Conservation (phyloP, 441 rosid species). For the Gossypium schwendimanii region DNA sequence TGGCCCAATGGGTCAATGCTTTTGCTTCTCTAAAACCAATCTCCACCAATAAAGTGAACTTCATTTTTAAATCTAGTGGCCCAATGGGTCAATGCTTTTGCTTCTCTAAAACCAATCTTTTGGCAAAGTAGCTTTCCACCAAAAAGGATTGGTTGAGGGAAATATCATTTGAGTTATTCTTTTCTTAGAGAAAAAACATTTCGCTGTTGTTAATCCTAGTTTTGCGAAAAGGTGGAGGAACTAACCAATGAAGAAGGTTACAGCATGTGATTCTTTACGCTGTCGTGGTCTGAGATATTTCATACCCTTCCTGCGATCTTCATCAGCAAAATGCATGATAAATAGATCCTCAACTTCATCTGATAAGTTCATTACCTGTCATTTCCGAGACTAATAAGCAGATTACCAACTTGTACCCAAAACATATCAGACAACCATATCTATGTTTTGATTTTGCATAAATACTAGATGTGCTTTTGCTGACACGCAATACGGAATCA, state of each 20-base stretch:
- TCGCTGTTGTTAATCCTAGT: neutral
- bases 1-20: constrained; percentile 43
- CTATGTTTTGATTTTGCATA: constrained; percentile 16
- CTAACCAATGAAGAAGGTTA: constrained; percentile 88
- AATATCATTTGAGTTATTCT: neutral
- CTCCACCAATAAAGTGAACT: constrained; percentile 34
- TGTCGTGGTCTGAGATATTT: constrained; percentile 82
- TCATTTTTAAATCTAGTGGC: constrained; percentile 31
- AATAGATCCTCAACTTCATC: constrained; percentile 90
- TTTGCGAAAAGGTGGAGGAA: constrained; percentile 14
- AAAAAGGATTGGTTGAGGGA: constrained; percentile 13
- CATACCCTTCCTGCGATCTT: constrained; percentile 72
- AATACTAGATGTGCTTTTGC: constrained; percentile 12
- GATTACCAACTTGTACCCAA: constrained; percentile 8
- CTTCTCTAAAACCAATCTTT: constrained; percentile 20
- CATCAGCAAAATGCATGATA: constrained; percentile 67
- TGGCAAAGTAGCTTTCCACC: constrained; percentile 28
- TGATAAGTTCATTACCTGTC: constrained; percentile 69
- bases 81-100: constrained; percentile 37
- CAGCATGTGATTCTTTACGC: constrained; percentile 70
- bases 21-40: constrained; percentile 22
- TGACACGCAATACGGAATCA: constrained; percentile 20
- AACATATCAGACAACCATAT: constrained; percentile 33
- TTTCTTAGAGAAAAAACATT: neutral
- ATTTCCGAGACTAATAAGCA: constrained; percentile 31